Conservation (phyloP, 2,329 filamentous ascomycete species). For the Trichoderma gracile region DNA sequence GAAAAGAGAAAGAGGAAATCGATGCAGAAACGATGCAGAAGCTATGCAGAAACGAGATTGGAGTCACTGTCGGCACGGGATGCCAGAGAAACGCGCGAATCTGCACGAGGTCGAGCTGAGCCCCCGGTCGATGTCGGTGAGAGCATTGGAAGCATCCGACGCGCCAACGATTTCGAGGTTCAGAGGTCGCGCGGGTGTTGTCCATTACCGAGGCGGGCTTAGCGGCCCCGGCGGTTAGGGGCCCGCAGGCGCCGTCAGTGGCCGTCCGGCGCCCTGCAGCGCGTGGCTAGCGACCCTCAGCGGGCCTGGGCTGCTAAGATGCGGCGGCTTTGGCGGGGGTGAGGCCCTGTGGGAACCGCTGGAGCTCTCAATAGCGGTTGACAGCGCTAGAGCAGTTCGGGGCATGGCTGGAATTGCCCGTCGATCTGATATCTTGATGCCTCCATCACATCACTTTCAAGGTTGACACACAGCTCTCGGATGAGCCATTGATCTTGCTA, state of each 20-base stretch:
- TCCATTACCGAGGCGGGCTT: conserved; percentile 9
- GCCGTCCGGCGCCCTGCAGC: conserved; percentile 7
- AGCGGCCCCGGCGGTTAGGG: conserved; percentile 8
- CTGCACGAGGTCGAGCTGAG: conserved; percentile 2
- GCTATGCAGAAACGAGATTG: neutral
- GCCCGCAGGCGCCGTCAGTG: neutral
- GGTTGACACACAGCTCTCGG: too few relatives aligned
- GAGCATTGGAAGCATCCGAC: conserved; percentile 16
- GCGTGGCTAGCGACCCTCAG: conserved; percentile 22
- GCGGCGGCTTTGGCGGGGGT: neutral
- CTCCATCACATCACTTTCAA: too few relatives aligned
- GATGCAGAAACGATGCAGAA: neutral
- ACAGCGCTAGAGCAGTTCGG: neutral
- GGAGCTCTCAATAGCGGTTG: neutral
- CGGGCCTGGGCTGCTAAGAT: neutral
- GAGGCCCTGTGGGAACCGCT: neutral
- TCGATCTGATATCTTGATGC: too few relatives aligned
- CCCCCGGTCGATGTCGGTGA: conserved; percentile 25
- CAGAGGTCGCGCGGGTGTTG: conserved; percentile 23
- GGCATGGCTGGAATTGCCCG: neutral
- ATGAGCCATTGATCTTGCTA: too few relatives aligned
- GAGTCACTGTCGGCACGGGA: too few relatives aligned
- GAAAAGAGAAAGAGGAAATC: neutral
- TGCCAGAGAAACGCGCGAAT: conserved; percentile 6
- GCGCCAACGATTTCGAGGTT: conserved; percentile 13